phyloP scores from a whole-genome alignment of 805 yeast genomes.

The Yarrowia divulgata region DNA sequence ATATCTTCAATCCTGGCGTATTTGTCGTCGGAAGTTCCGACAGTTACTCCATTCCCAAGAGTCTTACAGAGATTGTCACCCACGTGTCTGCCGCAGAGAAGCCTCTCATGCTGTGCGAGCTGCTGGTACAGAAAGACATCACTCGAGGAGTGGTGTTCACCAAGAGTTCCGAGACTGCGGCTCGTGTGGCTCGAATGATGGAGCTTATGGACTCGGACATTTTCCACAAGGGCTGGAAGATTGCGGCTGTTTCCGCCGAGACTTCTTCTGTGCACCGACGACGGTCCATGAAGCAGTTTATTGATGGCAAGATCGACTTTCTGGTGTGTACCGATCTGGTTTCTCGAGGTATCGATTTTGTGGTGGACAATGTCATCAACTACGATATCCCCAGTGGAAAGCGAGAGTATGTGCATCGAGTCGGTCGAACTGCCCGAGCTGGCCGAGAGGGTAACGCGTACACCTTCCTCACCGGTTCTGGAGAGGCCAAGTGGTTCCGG shows the following conservation, averaged over 20 bases:
- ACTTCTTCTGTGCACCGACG: conserved; percentile 56
- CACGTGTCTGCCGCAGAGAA: conserved; percentile 56
- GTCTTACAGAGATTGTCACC: conserved; percentile 51
- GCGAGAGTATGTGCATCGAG: conserved; percentile 93
- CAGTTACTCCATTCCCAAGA: conserved; percentile 51
- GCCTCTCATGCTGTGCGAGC: conserved; percentile 73
- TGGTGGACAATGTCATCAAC: conserved; percentile 77
- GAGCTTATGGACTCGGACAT: conserved; percentile 52
- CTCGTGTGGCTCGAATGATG: conserved; percentile 75
- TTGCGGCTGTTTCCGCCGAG: conserved; percentile 49
- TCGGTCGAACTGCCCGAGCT: conserved; percentile 98
- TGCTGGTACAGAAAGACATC: conserved; percentile 54
- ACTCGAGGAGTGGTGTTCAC: conserved; percentile 63
- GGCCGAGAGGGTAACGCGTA: conserved; percentile 77
- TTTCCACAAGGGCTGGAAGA: conserved; percentile 41
- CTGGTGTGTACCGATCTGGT: conserved; percentile 83
- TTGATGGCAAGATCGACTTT: conserved; percentile 59
- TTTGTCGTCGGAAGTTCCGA: conserved; percentile 67
- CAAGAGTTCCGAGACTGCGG: conserved; percentile 83
- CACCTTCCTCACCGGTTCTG: conserved; percentile 75
- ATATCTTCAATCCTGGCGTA: conserved; percentile 73
- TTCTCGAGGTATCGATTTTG: conserved; percentile 93
- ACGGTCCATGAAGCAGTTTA: conserved; percentile 66
- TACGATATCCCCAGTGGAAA: conserved; percentile 89
- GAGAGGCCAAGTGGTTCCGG: conserved; percentile 65